Evolutionary conservation across 2,329 filamentous ascomycete species (phyloP), one percentile per base, ranked within the genome.

Genomic region (Fusarium globosum): DNA sequence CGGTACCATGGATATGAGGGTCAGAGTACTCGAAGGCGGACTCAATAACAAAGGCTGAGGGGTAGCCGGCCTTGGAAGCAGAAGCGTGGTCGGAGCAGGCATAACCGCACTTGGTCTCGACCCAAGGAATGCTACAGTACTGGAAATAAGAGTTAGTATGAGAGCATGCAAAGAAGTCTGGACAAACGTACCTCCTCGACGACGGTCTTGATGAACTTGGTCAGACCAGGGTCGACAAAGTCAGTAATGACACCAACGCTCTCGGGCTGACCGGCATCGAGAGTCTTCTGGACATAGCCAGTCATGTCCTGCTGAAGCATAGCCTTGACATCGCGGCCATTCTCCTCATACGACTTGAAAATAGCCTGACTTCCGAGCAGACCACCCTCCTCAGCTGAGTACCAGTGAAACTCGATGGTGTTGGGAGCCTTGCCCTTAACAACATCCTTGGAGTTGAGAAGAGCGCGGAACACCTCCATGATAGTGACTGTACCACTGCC

Each of bases 261-360:
- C 86, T 98, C 96, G 10, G 91, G 88, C 82, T 94, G 88, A 67
- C 95, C 95, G 7, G 94, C 92, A 74, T 96, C 93, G 26, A 96
- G 84, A 1, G 95, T 97, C 78, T 91, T 92, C 81, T 95, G 90
- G 10, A 95, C 89, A 81, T 93, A 98, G 23, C 96, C 96, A 4
- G 94, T 97, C 96, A 98, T 98, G 83, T 98, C 96, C 83, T 98
- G 96, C 85, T 98, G 96, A 61, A 98, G 89, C 96, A 98, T 98
- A 39, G 96, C 96, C 85, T 96, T 97, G 82, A 98, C 88, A 74
- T 96, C 91, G 33, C 92, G 89, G 38, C 88, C 88, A 28, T 89
- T 83, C 80, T 91, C 90, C 82, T 93, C 91, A 80, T 98, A 98
- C 13, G 89, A 85, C 57, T 89, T 88, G 86, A 98, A 98, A 81